phyloP scores from a whole-genome alignment of 2,329 filamentous ascomycete genomes.

The Colletotrichum tropicicola region DNA sequence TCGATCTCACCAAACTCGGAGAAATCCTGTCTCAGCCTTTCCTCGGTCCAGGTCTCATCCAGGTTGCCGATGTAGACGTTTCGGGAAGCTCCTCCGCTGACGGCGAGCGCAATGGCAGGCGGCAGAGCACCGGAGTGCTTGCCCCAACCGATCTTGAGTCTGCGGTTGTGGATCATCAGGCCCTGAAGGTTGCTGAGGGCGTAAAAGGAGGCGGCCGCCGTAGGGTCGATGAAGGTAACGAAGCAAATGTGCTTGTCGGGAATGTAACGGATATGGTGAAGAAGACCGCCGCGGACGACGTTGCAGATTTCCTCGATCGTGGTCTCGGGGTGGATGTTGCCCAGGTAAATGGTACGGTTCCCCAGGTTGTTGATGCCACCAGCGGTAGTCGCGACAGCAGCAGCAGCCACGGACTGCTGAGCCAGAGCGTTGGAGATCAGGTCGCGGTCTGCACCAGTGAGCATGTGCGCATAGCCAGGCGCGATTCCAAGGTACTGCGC shows the following conservation, averaged over 20 bases:
- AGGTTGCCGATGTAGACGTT: conserved; percentile 99
- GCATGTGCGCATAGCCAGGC: conserved; percentile 93
- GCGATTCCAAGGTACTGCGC: conserved; percentile 98
- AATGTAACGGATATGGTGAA: conserved; percentile 99
- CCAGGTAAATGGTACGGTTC: conserved; percentile 96
- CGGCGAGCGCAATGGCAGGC: conserved; percentile 93
- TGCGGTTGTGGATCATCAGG: conserved; percentile 98
- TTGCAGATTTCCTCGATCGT: conserved; percentile 99
- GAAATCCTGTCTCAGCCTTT: conserved; percentile 94
- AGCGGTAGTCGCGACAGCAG: conserved; percentile 94
- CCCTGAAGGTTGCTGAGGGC: conserved; percentile 97
- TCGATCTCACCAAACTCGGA: conserved; percentile 98
- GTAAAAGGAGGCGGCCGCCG: conserved; percentile 96
- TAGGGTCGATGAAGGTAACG: conserved; percentile 98
- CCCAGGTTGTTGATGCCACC: conserved; percentile 97
- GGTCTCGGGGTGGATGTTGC: conserved; percentile 98
- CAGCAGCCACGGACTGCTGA: conserved; percentile 96
- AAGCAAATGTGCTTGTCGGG: conserved; percentile 99
- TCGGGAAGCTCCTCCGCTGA: conserved; percentile 95
- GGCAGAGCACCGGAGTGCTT: conserved; percentile 98
- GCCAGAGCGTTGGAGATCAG: conserved; percentile 95
- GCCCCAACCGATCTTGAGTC: conserved; percentile 98
- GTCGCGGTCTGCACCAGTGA: conserved; percentile 95
- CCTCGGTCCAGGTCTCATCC: conserved; percentile 97
- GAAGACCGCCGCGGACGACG: conserved; percentile 91